Evolutionary conservation across 257 asterid species (phyloP), one percentile per base, ranked within the genome.

Genomic region (Petunia secreta): DNA sequence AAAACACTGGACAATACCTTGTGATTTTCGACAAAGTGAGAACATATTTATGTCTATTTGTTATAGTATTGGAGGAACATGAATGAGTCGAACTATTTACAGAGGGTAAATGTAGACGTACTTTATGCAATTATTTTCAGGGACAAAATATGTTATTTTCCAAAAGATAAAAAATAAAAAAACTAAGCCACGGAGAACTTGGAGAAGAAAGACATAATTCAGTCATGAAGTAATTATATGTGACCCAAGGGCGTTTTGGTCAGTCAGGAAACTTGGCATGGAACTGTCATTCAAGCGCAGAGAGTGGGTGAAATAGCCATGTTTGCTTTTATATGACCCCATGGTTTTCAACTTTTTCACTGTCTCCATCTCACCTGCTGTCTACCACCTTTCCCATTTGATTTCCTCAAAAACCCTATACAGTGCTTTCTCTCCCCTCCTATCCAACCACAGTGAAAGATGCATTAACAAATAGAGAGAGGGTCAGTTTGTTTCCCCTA

Each of bases 291-390:
- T 79, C 83, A 79, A 65, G n/a, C n/a, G 62, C 2, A 50, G 78
- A 73, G 78, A 64, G 77, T 80, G 85, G 74, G 82, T 80, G 82
- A 54, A 77, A 71, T 66, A 3, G 52, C 13, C 16, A 57, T 73
- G 74, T 16, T 34, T 73, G n/a, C 79, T 37, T 81, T 63, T 69
- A 60, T 52, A 79, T 78, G 54, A 67, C 82, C 78, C 87, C 87
- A 67, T 81, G 62, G 83, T 68, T 82, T 78, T 84, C 71, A 55
- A 86, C 85, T 83, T 84, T 85, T 86, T 91, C 82, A 74, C 83
- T 87, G 94, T 87, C 94, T 85, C 88, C 87, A 84, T 91, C 92
- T 87, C 83, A 82, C 86, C 87, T 67, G 79, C 89, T 84, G 87
- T 80, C 87, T 81, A 84, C 84, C 83, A 73, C 78, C 85, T 83